Evolutionary conservation across 441 rosid species (phyloP).

Genomic region (Syzygium syzygioides): DNA sequence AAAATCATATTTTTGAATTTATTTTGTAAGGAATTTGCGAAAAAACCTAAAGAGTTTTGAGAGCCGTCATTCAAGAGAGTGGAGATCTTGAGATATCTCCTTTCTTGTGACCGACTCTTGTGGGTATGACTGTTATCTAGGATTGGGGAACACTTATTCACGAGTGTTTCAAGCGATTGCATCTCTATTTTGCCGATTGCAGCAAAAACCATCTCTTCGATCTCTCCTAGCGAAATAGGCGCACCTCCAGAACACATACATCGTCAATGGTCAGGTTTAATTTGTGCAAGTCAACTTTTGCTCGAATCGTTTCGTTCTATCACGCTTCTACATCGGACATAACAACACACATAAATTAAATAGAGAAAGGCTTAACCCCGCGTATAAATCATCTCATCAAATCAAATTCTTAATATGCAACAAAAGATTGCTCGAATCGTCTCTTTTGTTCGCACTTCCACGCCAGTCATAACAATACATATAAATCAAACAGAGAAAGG

Average conservation of each 20-base stretch:
- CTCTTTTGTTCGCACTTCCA: too few species aligned
- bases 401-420: too few species aligned
- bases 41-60: not conserved
- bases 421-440: too few species aligned
- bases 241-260: not conserved
- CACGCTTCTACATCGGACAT: not conserved
- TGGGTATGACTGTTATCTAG: not conserved
- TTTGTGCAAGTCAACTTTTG: not conserved
- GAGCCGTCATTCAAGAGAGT: not conserved
- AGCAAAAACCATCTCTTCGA: not conserved
- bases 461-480: too few species aligned
- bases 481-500: too few species aligned
- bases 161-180: not conserved
- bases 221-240: not conserved
- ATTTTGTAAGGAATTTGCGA: not conserved
- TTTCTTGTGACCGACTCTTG: not conserved
- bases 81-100: not conserved
- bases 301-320: not conserved
- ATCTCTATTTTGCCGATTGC: not conserved
- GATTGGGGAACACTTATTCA: not conserved
- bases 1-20: not conserved
- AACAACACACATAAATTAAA: not conserved
- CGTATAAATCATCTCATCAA: not conserved
- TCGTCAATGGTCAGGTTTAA: not conserved
- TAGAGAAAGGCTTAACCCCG: not conserved